phyloP scores from a whole-genome alignment of 768 basidiomycete species.

The Boletales sp. region DNA sequence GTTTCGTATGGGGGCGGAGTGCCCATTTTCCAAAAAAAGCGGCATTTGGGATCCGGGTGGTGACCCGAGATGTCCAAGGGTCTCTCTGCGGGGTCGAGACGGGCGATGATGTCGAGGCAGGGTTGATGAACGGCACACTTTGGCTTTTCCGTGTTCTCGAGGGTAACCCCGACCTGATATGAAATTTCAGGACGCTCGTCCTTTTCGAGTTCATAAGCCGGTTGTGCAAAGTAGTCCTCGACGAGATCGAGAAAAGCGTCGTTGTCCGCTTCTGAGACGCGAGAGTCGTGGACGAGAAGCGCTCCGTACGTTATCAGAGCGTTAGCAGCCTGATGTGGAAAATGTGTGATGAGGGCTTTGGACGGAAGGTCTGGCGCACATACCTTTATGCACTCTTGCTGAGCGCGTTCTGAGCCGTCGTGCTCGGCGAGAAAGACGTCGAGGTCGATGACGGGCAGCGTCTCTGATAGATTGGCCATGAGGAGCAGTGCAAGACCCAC shows the following conservation, averaged over 20 bases:
- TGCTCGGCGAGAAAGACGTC: slow-evolving; percentile 60
- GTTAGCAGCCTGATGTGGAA: slow-evolving; percentile 60
- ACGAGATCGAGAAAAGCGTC: slow-evolving; percentile 78
- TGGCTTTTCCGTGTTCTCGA: slow-evolving; percentile 95
- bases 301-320: slow-evolving; percentile 85
- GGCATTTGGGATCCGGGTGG: slow-evolving; percentile 89
- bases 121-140: slow-evolving; percentile 81
- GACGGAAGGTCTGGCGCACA: slow-evolving; percentile 1
- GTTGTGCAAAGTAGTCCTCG: slow-evolving; percentile 91
- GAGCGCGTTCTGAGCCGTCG: slow-evolving; percentile 43
- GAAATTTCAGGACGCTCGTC: slow-evolving; percentile 85
- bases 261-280: slow-evolving; percentile 83
- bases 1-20: slow-evolving; percentile 74
- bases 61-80: slow-evolving; percentile 82
- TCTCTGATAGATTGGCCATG: slow-evolving; percentile 41
- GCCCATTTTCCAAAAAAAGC: slow-evolving; percentile 89
- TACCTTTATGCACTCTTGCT: slow-evolving; percentile 67
- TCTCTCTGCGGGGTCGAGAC: slow-evolving; percentile 71
- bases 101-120: slow-evolving; percentile 76
- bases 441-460: slow-evolving; percentile 74
- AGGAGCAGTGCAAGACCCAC: slow-evolving; percentile 10
- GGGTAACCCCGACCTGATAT: slow-evolving; percentile 91
- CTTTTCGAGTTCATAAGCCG: slow-evolving; percentile 52
- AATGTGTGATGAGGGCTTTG: not conserved
- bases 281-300: slow-evolving; percentile 78